A percentile compares a stretch with the other conserved stretches of the same genome.
Conservation (phyloP, 768 basidiomycete species). For the Rhizopogon salebrosus region DNA sequence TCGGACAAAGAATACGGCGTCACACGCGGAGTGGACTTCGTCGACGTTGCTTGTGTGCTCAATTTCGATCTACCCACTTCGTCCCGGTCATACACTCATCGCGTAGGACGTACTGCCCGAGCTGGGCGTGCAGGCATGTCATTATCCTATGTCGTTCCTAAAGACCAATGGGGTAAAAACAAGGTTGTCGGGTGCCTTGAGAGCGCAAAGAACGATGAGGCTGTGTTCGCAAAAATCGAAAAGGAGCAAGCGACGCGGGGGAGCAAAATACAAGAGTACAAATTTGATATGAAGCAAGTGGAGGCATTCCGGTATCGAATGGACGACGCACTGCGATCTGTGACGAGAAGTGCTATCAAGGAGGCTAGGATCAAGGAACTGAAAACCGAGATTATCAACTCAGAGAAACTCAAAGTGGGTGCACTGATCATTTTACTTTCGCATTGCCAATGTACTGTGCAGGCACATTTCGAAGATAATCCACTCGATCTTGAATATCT, state of each 20-base stretch:
- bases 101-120: conserved; percentile 94
- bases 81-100: conserved; percentile 86
- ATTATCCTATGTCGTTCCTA: conserved; percentile 80
- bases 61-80: conserved; percentile 97
- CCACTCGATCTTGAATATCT: conserved; percentile 89
- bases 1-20: conserved; percentile 85
- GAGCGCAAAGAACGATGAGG: conserved; percentile 74
- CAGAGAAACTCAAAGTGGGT: conserved; percentile 90
- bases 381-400: conserved; percentile 89
- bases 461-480: conserved; percentile 98
- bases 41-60: conserved; percentile 94
- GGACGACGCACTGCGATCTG: conserved; percentile 90
- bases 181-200: conserved; percentile 66
- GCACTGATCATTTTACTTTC: neutral
- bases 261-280: conserved; percentile 74
- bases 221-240: conserved; percentile 55
- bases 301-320: conserved; percentile 97
- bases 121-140: conserved; percentile 92
- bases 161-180: conserved; percentile 64
- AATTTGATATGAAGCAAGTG: conserved; percentile 93
- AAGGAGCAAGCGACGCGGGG: conserved; percentile 60
- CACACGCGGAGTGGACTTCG: conserved; percentile 93
- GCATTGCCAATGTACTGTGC: conserved; percentile 6
- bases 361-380: conserved; percentile 94
- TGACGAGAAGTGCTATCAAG: conserved; percentile 79